phyloP scores from a whole-genome alignment of 208 protist species.

The Leishmania turanica region DNA sequence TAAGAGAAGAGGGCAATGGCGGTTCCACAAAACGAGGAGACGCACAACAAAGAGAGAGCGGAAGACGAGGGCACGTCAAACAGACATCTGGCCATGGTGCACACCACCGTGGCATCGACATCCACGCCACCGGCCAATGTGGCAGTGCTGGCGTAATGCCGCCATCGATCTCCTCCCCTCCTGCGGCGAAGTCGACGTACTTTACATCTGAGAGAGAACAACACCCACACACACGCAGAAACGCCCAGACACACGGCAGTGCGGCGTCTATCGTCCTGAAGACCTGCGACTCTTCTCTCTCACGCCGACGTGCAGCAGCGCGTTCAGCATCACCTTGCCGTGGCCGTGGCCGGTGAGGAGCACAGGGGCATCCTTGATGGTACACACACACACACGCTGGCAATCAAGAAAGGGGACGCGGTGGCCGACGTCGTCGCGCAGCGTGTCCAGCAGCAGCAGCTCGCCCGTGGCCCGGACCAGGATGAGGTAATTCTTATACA shows the following conservation, averaged over 20 bases:
- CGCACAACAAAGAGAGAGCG: neutral
- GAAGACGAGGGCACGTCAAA: neutral
- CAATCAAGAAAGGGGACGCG: constrained; percentile 29
- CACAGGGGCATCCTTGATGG: constrained; percentile 21
- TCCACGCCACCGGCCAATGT: neutral
- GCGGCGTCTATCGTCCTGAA: neutral
- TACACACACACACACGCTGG: constrained; percentile 16
- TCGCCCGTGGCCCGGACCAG: constrained; percentile 24
- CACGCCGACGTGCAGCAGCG: constrained; percentile 8
- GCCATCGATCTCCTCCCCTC: neutral
- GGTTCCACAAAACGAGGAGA: neutral
- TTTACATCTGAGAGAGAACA: constrained; percentile 5
- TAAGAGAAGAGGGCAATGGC: neutral
- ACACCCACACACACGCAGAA: neutral
- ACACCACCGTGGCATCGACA: neutral
- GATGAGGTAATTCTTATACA: constrained; percentile 17
- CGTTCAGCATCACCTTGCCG: constrained; percentile 32
- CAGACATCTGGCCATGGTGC: neutral
- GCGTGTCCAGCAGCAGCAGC: constrained; percentile 31
- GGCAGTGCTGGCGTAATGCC: neutral
- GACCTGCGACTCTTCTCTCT: constrained; percentile 5
- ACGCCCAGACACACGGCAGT: neutral
- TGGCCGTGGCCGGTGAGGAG: constrained; percentile 37
- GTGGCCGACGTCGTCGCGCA: constrained; percentile 22
- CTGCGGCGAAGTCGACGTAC: neutral